Conservation (phyloP, 1,284 basidiomycete species). For the Quambalaria eucalypti region DNA sequence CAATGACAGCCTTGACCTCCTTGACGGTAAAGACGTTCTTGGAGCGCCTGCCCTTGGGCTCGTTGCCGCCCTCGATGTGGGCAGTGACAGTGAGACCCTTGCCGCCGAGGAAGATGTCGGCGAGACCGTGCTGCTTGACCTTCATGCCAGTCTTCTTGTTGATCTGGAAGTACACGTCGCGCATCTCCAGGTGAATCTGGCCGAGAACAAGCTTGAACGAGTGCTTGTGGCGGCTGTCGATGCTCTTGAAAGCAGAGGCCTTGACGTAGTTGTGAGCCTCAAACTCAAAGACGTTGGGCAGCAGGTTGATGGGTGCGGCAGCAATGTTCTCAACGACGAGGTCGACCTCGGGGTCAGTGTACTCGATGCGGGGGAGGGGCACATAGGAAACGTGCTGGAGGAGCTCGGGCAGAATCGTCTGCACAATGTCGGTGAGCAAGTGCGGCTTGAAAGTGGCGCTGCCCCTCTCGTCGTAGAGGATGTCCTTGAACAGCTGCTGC, state of each 20-base stretch:
- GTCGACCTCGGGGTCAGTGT: constrained; percentile 51
- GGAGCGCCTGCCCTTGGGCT: constrained; percentile 33
- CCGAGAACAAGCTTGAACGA: constrained; percentile 46
- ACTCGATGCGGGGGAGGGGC: constrained; percentile 57
- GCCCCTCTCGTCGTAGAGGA: constrained; percentile 57
- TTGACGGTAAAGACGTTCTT: constrained; percentile 66
- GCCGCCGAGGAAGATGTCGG: constrained; percentile 80
- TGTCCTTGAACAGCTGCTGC: constrained; percentile 68
- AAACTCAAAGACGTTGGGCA: constrained; percentile 62
- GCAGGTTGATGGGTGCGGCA: constrained; percentile 62
- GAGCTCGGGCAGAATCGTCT: constrained; percentile 69
- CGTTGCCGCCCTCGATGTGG: constrained; percentile 58
- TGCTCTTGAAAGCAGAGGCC: constrained; percentile 51
- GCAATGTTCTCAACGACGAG: constrained; percentile 82
- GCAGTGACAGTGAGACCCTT: constrained; percentile 56
- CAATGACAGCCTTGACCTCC: constrained; percentile 68
- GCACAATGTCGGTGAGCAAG: constrained; percentile 74
- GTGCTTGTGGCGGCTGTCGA: constrained; percentile 31
- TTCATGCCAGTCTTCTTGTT: constrained; percentile 58
- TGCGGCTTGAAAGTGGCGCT: constrained; percentile 70
- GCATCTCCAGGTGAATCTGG: constrained; percentile 90
- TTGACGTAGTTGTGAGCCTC: constrained; percentile 76
- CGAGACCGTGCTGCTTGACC: constrained; percentile 78
- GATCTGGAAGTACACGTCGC: constrained; percentile 74
- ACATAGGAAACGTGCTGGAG: constrained; percentile 66